These are phyloP conservation scores for Salvia miltiorrhiza DNA, from an alignment of 257 asterid species.

Conservation along the genomic window DNA sequence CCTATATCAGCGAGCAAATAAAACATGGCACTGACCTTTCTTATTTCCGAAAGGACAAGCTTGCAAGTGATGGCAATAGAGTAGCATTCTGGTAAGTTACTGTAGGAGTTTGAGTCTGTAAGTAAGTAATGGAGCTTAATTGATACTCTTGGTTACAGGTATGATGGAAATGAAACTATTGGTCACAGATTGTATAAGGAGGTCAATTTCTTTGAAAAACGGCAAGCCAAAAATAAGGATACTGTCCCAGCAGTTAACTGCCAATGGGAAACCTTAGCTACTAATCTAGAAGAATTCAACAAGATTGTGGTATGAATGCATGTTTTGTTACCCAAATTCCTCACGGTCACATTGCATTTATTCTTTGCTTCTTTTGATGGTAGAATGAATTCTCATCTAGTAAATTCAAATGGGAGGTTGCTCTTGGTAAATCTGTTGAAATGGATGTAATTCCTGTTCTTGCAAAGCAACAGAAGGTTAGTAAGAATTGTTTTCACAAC, in stretches of 20 bases:
- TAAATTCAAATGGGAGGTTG: slow-evolving; percentile 55
- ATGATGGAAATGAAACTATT: slow-evolving; percentile 57
- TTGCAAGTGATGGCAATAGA: slow-evolving; percentile 63
- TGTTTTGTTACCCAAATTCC: slow-evolving; percentile 14
- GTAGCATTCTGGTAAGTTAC: slow-evolving; percentile 61
- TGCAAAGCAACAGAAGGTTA: slow-evolving; percentile 70
- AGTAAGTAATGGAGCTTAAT: slow-evolving; percentile 17
- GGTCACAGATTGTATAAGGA: slow-evolving; percentile 91
- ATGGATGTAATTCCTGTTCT: slow-evolving; percentile 61
- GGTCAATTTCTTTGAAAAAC: slow-evolving; percentile 32
- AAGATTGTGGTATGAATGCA: slow-evolving; percentile 53
- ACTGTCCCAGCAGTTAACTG: slow-evolving; percentile 29
- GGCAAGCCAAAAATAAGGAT: slow-evolving; percentile 31
- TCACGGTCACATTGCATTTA: slow-evolving; percentile 21
- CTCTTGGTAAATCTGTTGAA: slow-evolving; percentile 48
- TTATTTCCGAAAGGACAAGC: slow-evolving; percentile 59
- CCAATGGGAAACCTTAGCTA: slow-evolving; percentile 88
- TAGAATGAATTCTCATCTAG: slow-evolving; percentile 61
- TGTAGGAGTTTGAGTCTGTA: neutral
- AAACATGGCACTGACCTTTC: slow-evolving; percentile 48
- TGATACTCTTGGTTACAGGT: slow-evolving; percentile 48
- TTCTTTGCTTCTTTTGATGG: slow-evolving; percentile 29
- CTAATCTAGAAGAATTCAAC: slow-evolving; percentile 71
- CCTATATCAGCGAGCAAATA: slow-evolving; percentile 52
- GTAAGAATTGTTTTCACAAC: slow-evolving; percentile 16